These are phyloP conservation scores for Irpex sp. DNA, from an alignment of 1,284 basidiomycete genomes.

Conservation along the genomic window DNA sequence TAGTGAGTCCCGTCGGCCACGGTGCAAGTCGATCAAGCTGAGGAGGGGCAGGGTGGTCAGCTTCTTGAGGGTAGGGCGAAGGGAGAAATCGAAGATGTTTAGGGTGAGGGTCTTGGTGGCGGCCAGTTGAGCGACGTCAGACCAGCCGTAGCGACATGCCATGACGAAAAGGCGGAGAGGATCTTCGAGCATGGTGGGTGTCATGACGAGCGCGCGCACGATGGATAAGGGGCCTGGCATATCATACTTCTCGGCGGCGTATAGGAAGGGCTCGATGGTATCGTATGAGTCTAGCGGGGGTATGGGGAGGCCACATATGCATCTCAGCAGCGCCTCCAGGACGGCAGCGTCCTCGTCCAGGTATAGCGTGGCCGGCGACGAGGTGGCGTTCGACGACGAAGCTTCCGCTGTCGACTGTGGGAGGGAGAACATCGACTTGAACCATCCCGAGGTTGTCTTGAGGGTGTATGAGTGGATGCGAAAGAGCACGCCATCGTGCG, in stretches of 20 bases:
- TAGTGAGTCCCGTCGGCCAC: constrained; percentile 42
- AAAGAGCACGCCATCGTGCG: constrained; percentile 46
- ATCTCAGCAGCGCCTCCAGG: constrained; percentile 53
- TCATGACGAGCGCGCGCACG: constrained; percentile 48
- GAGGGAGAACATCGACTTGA: constrained; percentile 54
- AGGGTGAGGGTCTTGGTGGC: constrained; percentile 39
- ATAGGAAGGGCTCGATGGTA: constrained; percentile 49
- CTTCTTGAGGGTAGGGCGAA: constrained; percentile 42
- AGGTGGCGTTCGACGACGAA: constrained; percentile 8
- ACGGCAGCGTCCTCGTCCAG: constrained; percentile 52
- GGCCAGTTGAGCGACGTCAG: constrained; percentile 45
- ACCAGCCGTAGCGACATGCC: constrained; percentile 56
- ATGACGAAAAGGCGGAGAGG: constrained; percentile 55
- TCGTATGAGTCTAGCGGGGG: constrained; percentile 47
- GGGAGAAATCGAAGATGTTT: constrained; percentile 42
- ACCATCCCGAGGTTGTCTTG: constrained; percentile 62
- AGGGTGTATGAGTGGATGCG: constrained; percentile 55
- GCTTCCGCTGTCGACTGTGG: constrained; percentile 33
- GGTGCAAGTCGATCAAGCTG: constrained; percentile 50
- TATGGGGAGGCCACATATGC: constrained; percentile 54
- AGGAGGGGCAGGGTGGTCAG: constrained; percentile 48
- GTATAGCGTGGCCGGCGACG: constrained; percentile 38
- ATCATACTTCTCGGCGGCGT: constrained; percentile 64
- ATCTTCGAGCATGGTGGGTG: constrained; percentile 42
- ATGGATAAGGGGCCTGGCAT: constrained; percentile 60